phyloP scores from a whole-genome alignment of 192 early-diverging fungal species.

The Paraglomus brasilianum region DNA sequence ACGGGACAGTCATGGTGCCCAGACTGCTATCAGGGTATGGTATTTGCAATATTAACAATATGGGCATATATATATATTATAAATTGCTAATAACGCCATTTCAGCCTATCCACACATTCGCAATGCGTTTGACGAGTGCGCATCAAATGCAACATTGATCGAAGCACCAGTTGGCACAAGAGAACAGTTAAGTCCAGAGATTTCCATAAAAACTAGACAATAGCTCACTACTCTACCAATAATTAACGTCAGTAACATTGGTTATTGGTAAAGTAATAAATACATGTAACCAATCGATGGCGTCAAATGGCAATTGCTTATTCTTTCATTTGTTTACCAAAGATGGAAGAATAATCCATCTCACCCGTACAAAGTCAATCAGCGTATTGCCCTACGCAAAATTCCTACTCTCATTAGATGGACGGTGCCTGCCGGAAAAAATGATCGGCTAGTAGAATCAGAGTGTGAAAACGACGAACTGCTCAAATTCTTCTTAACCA shows the following conservation, averaged over 20 bases:
- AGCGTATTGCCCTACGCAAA: neutral
- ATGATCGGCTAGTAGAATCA: constrained; percentile 11
- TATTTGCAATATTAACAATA: neutral
- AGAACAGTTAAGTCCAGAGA: neutral
- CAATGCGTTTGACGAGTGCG: neutral
- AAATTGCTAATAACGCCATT: neutral
- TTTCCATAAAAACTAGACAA: no score
- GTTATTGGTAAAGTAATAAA: no score
- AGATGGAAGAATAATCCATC: constrained; percentile 3
- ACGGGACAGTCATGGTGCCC: constrained; percentile 52
- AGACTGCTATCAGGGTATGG: constrained; percentile 38
- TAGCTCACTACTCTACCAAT: no score
- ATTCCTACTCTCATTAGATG: constrained; percentile 29
- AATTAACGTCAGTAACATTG: no score
- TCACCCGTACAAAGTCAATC: constrained; percentile 10
- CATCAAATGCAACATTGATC: neutral
- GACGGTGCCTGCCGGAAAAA: neutral
- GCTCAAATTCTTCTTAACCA: neutral
- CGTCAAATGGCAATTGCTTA: no score
- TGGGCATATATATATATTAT: neutral
- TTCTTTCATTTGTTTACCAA: no score
- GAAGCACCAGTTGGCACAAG: constrained; percentile 25
- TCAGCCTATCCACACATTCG: constrained; percentile 22
- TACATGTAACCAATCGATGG: no score
- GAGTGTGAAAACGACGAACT: constrained; percentile 9